Conservation (phyloP, 108 stramenopile species). For the Stephanodiscus triporus region DNA sequence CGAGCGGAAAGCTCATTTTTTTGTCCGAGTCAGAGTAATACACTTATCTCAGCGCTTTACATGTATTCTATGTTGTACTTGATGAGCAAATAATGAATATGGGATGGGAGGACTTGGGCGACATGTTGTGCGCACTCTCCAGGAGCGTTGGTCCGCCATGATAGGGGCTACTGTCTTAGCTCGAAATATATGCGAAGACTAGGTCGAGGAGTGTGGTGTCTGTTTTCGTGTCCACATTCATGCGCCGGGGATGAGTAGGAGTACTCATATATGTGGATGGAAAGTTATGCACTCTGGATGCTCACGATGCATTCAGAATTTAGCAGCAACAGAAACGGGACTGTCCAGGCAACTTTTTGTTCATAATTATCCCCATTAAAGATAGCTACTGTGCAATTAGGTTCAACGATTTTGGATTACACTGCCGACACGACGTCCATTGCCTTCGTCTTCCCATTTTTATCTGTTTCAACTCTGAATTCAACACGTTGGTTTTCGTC, state of each 20-base stretch:
- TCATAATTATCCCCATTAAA: background rate
- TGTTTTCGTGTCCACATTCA: too few species aligned
- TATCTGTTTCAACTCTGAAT: slow-evolving; percentile 36
- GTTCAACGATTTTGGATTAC: background rate
- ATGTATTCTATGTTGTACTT: too few species aligned
- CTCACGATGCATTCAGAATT: background rate
- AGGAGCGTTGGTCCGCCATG: background rate
- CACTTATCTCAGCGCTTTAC: too few species aligned
- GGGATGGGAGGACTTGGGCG: background rate
- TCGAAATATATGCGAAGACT: too few species aligned
- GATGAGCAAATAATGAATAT: too few species aligned
- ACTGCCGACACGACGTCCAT: slow-evolving; percentile 51
- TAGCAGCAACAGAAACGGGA: background rate
- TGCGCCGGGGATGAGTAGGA: background rate
- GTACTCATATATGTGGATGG: background rate
- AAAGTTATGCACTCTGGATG: background rate
- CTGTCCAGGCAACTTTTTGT: background rate
- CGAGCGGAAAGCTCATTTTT: too few species aligned
- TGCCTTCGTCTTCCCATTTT: slow-evolving; percentile 59
- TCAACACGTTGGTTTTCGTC: slow-evolving; percentile 54
- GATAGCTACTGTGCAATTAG: background rate
- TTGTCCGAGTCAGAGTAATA: too few species aligned
- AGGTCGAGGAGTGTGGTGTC: too few species aligned
- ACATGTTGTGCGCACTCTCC: background rate
- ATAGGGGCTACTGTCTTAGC: too few species aligned